Percentiles rank a stretch among this genome's conserved stretches.
Evolutionary conservation across 176 grass and related monocot species (phyloP).

Genomic region (Pontederia paniculata): DNA sequence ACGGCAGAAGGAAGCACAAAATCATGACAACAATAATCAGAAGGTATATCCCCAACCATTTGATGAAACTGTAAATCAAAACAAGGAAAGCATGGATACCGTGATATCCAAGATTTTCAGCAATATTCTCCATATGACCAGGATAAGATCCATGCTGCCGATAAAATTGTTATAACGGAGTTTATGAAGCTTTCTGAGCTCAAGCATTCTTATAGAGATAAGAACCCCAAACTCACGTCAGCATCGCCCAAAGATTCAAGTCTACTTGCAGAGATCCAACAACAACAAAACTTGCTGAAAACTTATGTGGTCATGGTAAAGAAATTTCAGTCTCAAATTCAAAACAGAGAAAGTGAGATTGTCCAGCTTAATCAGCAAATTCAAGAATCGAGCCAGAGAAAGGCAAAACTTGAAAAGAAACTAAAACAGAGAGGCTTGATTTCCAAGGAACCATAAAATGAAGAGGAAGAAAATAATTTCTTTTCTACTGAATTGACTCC

Average conservation of each 20-base stretch:
- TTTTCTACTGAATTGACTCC: conserved; percentile 90
- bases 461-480: conserved; percentile 76
- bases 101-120: conserved; percentile 67
- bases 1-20: conserved; percentile 30
- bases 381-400: conserved; percentile 61
- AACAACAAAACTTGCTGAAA: conserved; percentile 90
- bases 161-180: conserved; percentile 91
- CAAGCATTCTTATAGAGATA: conserved; percentile 88
- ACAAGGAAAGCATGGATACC: conserved; percentile 49
- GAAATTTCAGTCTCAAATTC: conserved; percentile 95
- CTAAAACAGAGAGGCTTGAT: conserved; percentile 78
- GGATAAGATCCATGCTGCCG: conserved; percentile 70
- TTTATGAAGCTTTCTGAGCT: conserved; percentile 87
- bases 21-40: conserved; percentile 74
- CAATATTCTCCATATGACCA: conserved; percentile 91
- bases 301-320: conserved; percentile 97
- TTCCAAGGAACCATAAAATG: conserved; percentile 63
- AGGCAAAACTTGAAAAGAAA: conserved; percentile 92
- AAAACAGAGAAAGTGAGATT: conserved; percentile 73
- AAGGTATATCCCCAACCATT: conserved; percentile 91
- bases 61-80: conserved; percentile 72
- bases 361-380: conserved; percentile 64
- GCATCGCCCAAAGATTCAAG: conserved; percentile 72
- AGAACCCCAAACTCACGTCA: conserved; percentile 67
- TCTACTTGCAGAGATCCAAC: conserved; percentile 81